Evolutionary conservation across 1,284 basidiomycete genomes (phyloP), one percentile per base, ranked within the genome.

Genomic region (Fomitopsis betulina): DNA sequence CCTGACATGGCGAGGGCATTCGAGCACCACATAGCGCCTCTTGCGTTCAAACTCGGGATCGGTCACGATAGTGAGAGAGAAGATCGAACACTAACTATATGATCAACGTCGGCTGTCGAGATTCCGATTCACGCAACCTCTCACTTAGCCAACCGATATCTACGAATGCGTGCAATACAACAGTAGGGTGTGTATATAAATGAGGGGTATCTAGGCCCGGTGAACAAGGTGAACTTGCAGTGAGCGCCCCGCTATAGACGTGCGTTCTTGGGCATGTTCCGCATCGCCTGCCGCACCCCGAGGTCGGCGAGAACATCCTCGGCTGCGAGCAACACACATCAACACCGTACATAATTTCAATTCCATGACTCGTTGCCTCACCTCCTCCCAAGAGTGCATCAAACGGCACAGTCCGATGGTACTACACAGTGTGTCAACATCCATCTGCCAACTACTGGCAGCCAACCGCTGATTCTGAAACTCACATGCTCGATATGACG

Each of bases 311-410:
- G 49, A n/a, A 60, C 59, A 32, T 60, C 59, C 56, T 60, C 59
- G 13, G 59, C 58, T 58, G 25, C 27, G 33, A 39, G 2, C 39
- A 2, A 23, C 19, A 37, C 21, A 6, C 5, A 37, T 3, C 15
- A 21, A 33, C 21, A 6, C 13, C 25, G 5, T 23, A 27, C 4
- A 35, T 19, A 49, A 9, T 54, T 7, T 21, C 15, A 49, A 9
- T 54, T 7, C 17, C 15, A 42, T 23, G 40, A 42, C 43, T 8
- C 33, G 50, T 1, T 10, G 5, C 45, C 68, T 79, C 76, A 65
- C 80, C 81, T 74, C 89, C 89, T 27, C 86, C 87, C 30, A 89
- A 76, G 53, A 90, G 74, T 58, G 86, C 77, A 66, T 89, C 87
- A 68, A 90, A 89, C 5, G 84, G 76, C 47, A 86, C 77, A 12